phyloP scores from a whole-genome alignment of 2,329 filamentous ascomycete species.

The Aspergillus candidus region DNA sequence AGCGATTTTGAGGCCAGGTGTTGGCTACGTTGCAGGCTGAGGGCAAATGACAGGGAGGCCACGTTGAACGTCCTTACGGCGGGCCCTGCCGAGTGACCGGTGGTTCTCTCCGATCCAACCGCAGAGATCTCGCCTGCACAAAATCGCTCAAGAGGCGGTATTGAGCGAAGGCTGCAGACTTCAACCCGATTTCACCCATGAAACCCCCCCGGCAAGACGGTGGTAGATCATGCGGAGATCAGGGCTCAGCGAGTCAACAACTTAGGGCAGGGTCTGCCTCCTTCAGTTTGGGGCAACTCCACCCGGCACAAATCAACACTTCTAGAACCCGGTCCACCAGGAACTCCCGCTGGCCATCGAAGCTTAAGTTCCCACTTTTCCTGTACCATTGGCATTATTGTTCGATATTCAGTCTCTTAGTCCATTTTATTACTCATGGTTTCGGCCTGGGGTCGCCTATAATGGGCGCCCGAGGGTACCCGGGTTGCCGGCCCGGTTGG shows the following conservation, averaged over 20 bases:
- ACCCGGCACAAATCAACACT: slow-evolving; percentile 1
- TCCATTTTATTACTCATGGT: background rate
- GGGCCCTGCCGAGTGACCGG: too few relatives aligned
- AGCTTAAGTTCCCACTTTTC: slow-evolving; percentile 4
- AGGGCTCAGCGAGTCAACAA: background rate
- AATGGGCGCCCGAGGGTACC: slow-evolving; percentile 10
- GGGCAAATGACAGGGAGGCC: too few relatives aligned
- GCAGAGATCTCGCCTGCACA: too few relatives aligned
- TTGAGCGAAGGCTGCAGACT: too few relatives aligned
- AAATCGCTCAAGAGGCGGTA: too few relatives aligned
- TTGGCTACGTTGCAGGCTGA: too few relatives aligned
- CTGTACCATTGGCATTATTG: slow-evolving; percentile 6
- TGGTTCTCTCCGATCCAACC: too few relatives aligned
- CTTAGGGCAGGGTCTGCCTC: slow-evolving; percentile 6
- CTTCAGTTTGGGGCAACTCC: slow-evolving; percentile 4
- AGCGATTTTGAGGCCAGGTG: too few relatives aligned
- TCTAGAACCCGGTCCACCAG: slow-evolving; percentile 11
- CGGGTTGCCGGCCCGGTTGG: slow-evolving; percentile 13
- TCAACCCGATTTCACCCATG: background rate
- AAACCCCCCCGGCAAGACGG: background rate
- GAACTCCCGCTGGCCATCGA: slow-evolving; percentile 2
- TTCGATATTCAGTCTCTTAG: too few relatives aligned
- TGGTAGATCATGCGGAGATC: slow-evolving; percentile 6
- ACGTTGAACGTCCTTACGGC: too few relatives aligned
- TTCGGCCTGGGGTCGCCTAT: slow-evolving; percentile 9